These are phyloP conservation scores for Mortierella sp. DNA, from an alignment of 371 early-diverging fungal species.

Conservation along the genomic window DNA sequence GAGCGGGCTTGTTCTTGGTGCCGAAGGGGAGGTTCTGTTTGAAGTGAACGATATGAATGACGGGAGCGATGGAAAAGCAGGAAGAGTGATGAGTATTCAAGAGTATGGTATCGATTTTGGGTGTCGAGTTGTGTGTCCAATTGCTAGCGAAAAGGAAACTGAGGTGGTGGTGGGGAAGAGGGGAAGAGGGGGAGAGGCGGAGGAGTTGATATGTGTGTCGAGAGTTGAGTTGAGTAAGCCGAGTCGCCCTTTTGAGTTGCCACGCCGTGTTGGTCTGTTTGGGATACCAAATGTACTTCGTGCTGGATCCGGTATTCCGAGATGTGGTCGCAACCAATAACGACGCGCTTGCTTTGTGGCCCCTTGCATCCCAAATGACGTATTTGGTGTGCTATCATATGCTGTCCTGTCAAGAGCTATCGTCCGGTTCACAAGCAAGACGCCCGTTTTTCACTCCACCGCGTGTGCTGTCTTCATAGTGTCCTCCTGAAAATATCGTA, in stretches of 20 bases:
- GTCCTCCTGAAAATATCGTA: not conserved
- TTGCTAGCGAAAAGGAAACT: not conserved
- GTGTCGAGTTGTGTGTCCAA: not conserved
- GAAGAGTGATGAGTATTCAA: not conserved
- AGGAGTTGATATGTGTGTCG: not conserved
- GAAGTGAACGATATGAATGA: not conserved
- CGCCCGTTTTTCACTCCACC: not conserved
- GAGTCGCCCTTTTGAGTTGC: not conserved
- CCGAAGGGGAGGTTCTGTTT: conserved; percentile 73
- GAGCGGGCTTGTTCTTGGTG: conserved; percentile 72
- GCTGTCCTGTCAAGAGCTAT: not conserved
- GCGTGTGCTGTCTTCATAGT: not conserved
- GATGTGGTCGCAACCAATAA: not conserved
- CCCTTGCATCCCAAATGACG: not conserved
- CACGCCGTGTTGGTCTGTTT: not conserved
- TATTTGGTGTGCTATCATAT: not conserved
- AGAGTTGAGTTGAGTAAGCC: not conserved
- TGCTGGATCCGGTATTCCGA: conserved; percentile 12
- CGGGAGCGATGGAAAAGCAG: not conserved
- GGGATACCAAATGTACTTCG: not conserved
- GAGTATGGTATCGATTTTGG: too few relatives aligned
- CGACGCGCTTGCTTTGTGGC: not conserved
- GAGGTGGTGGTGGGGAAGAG: not conserved
- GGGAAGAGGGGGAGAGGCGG: not conserved
- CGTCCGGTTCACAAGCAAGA: not conserved